Evolutionary conservation across 495 filamentous ascomycete genomes (phyloP), one percentile per base, ranked within the genome.

Genomic region (Podospora conica): DNA sequence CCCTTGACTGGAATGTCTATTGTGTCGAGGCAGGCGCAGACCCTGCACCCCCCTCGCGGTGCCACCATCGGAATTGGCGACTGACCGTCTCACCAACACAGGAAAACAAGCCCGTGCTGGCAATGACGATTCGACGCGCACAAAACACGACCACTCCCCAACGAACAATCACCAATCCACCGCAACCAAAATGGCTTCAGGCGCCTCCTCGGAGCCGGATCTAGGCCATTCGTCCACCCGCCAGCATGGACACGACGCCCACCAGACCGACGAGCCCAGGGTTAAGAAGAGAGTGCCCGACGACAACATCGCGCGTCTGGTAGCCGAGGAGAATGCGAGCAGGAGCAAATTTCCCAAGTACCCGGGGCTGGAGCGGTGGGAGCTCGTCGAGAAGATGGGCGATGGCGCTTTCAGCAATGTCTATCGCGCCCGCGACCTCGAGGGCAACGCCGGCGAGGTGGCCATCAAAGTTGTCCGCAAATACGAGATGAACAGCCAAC

Each of bases 371-470:
- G 96, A 98, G 65, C 83, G 95, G 69, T 98, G 90, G 89, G 86
- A 89, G 62, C 76, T 98, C 54, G 7, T 96, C 53, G 93, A 98
- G 77, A 98, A 98, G 83, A 98, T 98, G 95, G 95, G 95, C 61
- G 95, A 98, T 71, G 95, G 95, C 60, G 95, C 95, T 55, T 98
- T 98, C 83, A 97, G 94, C 82, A 98, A 98, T 67, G 95, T 98
- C 63, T 98, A 97, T 76, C 87, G 91, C 3, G 95, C 96, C 20
- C 83, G 81, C 65, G 96, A 98, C 76, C 82, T 80, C 31, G 71
- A 81, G 21, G 87, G 88, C 22, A 80, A 88, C 61, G 83, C 83
- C 53, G 88, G 86, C 54, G 90, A 98, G 71, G 92, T 95, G 18
- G 95, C 95, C 55, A 98, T 98, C 84, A 98, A 98, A 74, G 95